Evolutionary conservation across 2,329 filamentous ascomycete species (phyloP).

Genomic region (Furcasterigmium furcatum): DNA sequence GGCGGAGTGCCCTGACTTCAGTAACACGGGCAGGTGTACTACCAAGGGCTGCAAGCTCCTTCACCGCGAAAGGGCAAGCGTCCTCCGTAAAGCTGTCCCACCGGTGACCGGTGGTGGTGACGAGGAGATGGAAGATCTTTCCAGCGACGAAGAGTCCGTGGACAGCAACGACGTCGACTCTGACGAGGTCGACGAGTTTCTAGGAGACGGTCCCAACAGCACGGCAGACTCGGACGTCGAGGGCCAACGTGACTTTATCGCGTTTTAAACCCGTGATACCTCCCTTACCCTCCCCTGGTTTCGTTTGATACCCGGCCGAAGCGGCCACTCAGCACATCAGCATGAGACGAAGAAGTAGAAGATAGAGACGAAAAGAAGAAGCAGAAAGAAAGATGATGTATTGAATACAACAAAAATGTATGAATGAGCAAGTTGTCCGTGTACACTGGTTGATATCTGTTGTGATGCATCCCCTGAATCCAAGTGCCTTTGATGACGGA

Average conservation of each 20-base stretch:
- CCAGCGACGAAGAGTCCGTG: constrained; percentile 72
- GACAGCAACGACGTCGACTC: constrained; percentile 79
- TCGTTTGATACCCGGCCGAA: neutral
- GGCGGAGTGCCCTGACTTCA: constrained; percentile 91
- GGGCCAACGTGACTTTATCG: constrained; percentile 58
- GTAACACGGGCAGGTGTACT: constrained; percentile 83
- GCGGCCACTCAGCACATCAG: neutral
- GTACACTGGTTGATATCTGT: too few species aligned
- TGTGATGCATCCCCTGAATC: too few species aligned
- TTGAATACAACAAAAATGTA: constrained; percentile 1
- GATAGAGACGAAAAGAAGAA: constrained; percentile 10
- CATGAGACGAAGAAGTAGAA: neutral
- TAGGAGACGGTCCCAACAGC: constrained; percentile 41
- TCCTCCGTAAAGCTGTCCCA: constrained; percentile 55
- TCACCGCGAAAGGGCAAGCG: constrained; percentile 84
- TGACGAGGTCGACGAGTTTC: constrained; percentile 67
- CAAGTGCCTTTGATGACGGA: too few species aligned
- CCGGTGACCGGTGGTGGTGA: constrained; percentile 31
- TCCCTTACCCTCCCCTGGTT: neutral
- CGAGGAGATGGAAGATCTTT: constrained; percentile 64
- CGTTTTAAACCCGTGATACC: constrained; percentile 21
- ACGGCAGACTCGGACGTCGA: constrained; percentile 47
- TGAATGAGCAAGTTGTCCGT: too few species aligned
- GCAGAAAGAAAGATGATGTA: constrained; percentile 7
- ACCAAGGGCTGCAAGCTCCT: constrained; percentile 78